Base-by-base conservation (phyloP, 2,329 filamentous ascomycete species). In the Nannizzia gypsea region DNA sequence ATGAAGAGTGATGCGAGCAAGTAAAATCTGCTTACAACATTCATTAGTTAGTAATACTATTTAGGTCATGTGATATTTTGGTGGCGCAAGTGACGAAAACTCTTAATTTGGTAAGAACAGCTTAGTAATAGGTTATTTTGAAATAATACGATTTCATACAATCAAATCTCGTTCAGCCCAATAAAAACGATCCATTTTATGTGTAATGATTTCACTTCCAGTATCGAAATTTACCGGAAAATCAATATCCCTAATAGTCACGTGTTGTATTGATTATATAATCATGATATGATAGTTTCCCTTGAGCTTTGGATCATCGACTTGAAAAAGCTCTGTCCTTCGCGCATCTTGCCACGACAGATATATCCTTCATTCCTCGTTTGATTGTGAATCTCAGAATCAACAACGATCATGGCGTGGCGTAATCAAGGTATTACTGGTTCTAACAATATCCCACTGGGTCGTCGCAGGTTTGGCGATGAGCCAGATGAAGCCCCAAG, bases 371-470 rank as follows among this genome's bases (percentile, higher is more conserved):
- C 59, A 17, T 24, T 22, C 52, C 36, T 36, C 31, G 31, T 38
- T 44, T 52, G 22, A 34, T 24, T 48, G 31, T 20, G 38, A 56
- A 26, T 42, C 56, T 36, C 58, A 56, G 42, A 8, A 31, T 54
- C 36, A 59, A 34, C 24, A 50, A 48, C 26, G 42, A 66, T 59
- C 57, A 86, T 86, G 83, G 76, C 83, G 72, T 86, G 83, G 83
- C 80, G 83, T 64, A 82, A 80, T 66, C 80, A 83, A 70, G 93
- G 93, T 67, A 95, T 96, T 72, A 99, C 93, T 20, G 93, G 93
- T 58, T 97, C 95, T 50, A 99, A 99, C 77, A 97, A 96, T 71
- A 95, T 99, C 69, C 93, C 93, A 63, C 79, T 99, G 63, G 93
- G 93, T 67, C 82, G 84, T 66, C 88, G 91, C 63, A 90, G 95